These are phyloP conservation scores for Geranomyces michiganensis DNA, from an alignment of 192 early-diverging fungal species.

Conservation along the genomic window DNA sequence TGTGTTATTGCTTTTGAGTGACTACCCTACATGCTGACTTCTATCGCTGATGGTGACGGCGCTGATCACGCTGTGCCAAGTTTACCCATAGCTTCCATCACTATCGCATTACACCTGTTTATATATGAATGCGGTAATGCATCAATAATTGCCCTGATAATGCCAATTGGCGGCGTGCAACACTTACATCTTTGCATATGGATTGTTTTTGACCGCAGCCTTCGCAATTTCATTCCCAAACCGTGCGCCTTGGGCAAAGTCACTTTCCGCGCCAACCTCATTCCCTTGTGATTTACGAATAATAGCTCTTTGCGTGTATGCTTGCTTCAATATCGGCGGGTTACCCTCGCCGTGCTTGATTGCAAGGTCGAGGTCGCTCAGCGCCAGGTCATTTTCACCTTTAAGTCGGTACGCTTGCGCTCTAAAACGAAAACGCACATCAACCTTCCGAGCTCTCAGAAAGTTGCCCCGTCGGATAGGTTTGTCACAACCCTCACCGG, in stretches of 20 bases:
- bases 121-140: neutral
- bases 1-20: too few relatives aligned
- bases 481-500: conserved; percentile 15
- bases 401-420: conserved; percentile 47
- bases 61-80: neutral
- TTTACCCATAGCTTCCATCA: conserved; percentile 23
- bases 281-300: conserved; percentile 52
- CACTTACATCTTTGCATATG: conserved; percentile 69
- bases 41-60: too few relatives aligned
- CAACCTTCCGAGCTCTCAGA: neutral
- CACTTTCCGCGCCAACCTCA: conserved; percentile 51
- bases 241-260: conserved; percentile 62
- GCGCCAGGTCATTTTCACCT: conserved; percentile 40
- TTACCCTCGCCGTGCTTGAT: conserved; percentile 56
- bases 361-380: conserved; percentile 58
- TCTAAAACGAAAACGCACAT: neutral
- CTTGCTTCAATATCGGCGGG: conserved; percentile 46
- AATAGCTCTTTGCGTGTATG: conserved; percentile 68
- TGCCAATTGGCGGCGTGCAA: too few relatives aligned
- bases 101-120: conserved; percentile 11
- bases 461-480: too few relatives aligned
- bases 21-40: too few relatives aligned
- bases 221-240: conserved; percentile 65
- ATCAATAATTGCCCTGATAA: too few relatives aligned
- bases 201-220: conserved; percentile 64